Percentiles rank a stretch among this genome's conserved stretches.
These are phyloP conservation scores for Oryza punctata DNA, from an alignment of 176 grass and related monocot species.

Conservation along the genomic window DNA sequence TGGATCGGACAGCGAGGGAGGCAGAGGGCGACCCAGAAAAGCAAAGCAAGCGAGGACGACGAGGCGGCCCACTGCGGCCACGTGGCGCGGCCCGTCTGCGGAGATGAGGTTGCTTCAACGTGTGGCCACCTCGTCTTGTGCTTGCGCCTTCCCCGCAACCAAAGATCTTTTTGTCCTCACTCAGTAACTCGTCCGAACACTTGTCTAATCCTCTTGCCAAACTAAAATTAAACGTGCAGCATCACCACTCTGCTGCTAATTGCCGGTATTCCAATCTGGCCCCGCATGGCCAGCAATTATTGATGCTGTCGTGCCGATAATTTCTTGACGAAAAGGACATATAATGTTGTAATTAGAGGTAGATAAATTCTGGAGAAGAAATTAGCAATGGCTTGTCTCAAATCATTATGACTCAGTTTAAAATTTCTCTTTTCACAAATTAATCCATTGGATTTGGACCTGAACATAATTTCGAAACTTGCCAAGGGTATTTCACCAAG, in stretches of 20 bases:
- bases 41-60: neutral
- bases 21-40: neutral
- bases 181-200: no score
- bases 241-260: no score
- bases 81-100: constrained; percentile 28
- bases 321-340: no score
- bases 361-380: no score
- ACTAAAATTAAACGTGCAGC: neutral
- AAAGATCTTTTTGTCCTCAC: neutral
- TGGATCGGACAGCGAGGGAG: no score
- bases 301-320: no score
- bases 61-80: constrained; percentile 7
- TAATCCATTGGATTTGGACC: neutral
- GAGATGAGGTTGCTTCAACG: constrained; percentile 61
- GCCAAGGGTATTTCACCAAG: neutral
- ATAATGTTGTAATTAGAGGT: no score
- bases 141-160: neutral
- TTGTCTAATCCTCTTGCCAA: neutral
- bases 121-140: constrained; percentile 58
- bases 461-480: neutral
- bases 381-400: no score
- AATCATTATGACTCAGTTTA: no score
- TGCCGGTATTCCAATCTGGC: no score
- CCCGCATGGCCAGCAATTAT: no score
- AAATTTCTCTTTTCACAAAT: no score